phyloP scores from a whole-genome alignment of 306 rosid genomes.

The Argentina anserina region DNA sequence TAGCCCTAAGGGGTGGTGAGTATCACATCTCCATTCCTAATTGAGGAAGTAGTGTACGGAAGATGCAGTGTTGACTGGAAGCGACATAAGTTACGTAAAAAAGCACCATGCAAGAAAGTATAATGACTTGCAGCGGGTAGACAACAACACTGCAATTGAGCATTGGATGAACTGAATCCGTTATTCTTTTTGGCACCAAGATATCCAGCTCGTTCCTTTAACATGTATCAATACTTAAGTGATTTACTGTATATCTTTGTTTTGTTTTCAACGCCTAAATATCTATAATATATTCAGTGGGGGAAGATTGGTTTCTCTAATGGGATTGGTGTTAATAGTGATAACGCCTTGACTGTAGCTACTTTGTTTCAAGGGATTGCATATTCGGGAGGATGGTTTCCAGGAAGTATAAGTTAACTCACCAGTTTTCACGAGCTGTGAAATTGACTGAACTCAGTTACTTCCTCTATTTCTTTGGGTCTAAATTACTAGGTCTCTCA shows the following conservation, averaged over 20 bases:
- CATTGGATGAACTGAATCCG: neutral
- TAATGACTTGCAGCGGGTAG: neutral
- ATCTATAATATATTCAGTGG: neutral
- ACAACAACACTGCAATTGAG: neutral
- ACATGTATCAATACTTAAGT: neutral
- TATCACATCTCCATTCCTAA: neutral
- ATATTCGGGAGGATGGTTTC: no score
- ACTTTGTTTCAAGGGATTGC: no score
- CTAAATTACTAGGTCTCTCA: no score
- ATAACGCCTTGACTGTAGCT: no score
- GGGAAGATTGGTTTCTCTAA: neutral
- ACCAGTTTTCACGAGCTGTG: no score
- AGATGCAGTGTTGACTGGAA: neutral
- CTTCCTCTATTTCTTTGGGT: no score
- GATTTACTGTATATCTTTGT: neutral
- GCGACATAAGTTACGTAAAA: neutral
- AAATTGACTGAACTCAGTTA: no score
- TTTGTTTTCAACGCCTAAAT: neutral
- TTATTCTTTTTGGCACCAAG: neutral
- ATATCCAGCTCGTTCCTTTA: neutral
- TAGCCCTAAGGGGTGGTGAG: slow-evolving; percentile 19
- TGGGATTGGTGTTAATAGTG: neutral
- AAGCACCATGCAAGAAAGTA: neutral
- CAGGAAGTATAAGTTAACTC: no score
- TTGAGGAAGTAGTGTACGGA: neutral